Evolutionary conservation across 202 grass and related monocot genomes (phyloP), one percentile per base, ranked within the genome.

Genomic region (Setaria italica): DNA sequence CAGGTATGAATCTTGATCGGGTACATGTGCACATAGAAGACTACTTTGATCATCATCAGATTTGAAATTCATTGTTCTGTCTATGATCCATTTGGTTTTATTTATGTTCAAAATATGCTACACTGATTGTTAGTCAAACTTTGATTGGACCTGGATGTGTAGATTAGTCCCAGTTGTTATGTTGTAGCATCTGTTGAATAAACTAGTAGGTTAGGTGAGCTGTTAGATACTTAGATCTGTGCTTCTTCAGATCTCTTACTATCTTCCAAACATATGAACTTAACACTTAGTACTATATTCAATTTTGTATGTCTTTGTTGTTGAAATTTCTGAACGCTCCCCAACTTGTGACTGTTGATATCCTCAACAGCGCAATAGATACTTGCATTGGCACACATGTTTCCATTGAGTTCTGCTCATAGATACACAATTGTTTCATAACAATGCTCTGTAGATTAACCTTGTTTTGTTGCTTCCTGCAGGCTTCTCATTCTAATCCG

Each of bases 401-500:
- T 43, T 57, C 11, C 53, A 57, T 78, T 55, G 0, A 25, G 20
- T 5, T 59, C 59, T 74, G 30, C 19, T 72, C 20, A 82, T 82
- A 56, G 15, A 78, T 46, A 43, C 68, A 12, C 55, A 78, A 48
- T 58, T 15, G 75, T 42, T 71, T 50, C 42, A 7, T 43, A 69
- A 80, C 14, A 4, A 15, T 83, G 20, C 30, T 45, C 33, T 76
- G 60, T 87, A 14, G 7, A 2, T 62, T 89, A 49, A 81, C 29
- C 9, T 77, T 60, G 30, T 72, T 72, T 54, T 75, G 35, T 32
- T 79, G 82, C 16, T 85, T 84, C 62, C 10, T 58, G 10, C 83
- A 98, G 95, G 91, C 93, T 98, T 69, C 93, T 98, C 45, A 73
- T 98, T 82, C 78, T 90, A 34, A 92, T 98, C 43, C 95, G 95